Conservation (phyloP, 257 asterid genomes). For the Jacaranda copaia region DNA sequence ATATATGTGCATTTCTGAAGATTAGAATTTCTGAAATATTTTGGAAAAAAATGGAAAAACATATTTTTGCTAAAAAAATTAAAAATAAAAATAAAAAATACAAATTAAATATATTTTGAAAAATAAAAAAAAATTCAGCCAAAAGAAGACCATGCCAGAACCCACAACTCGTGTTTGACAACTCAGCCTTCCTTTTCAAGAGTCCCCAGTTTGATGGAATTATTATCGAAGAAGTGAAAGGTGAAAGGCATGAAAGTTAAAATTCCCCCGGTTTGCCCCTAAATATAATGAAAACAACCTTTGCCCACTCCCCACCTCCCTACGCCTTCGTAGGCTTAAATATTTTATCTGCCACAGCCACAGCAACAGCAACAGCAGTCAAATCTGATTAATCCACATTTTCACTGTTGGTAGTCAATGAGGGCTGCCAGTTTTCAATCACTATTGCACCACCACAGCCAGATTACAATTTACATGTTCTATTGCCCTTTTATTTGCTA, state of each 20-base stretch:
- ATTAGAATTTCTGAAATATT: no score
- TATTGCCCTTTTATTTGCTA: no score
- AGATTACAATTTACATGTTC: no score
- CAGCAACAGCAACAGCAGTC: neutral
- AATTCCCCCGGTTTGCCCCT: constrained; percentile 40
- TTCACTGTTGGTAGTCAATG: constrained; percentile 34
- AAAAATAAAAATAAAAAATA: no score
- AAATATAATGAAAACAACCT: constrained; percentile 11
- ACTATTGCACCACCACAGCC: neutral
- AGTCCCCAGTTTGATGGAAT: constrained; percentile 21
- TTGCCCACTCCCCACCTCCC: neutral
- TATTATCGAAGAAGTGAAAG: constrained; percentile 32
- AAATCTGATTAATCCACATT: constrained; percentile 12
- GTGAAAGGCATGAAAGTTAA: constrained; percentile 30
- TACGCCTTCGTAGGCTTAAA: neutral
- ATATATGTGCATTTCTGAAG: no score
- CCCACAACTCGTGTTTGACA: neutral
- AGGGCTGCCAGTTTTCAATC: constrained; percentile 22
- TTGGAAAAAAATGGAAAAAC: no score
- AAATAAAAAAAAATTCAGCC: no score
- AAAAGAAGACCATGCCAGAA: no score
- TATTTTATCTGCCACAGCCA: neutral
- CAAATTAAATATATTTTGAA: no score
- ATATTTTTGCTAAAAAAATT: no score
- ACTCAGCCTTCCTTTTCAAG: neutral